These are phyloP conservation scores for Ascoidea asiatica DNA, from an alignment of 805 yeast genomes.

Conservation along the genomic window DNA sequence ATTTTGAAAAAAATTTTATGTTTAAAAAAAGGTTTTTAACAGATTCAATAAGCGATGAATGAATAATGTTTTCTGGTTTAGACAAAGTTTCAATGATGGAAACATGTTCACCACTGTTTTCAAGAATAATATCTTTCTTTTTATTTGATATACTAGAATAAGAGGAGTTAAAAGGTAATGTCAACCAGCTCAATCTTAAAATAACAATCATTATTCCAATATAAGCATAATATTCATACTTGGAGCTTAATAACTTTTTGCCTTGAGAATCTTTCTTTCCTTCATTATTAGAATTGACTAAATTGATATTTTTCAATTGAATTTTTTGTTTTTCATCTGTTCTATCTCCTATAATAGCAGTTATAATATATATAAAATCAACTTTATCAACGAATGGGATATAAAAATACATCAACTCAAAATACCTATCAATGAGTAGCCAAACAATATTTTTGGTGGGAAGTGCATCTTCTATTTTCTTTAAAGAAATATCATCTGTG, in stretches of 20 bases:
- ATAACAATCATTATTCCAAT: slow-evolving; percentile 39
- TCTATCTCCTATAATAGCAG: slow-evolving; percentile 28
- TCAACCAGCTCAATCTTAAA: slow-evolving; percentile 40
- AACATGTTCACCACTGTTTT: too few relatives aligned
- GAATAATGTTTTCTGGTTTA: slow-evolving; percentile 26
- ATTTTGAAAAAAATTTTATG: slow-evolving; percentile 27
- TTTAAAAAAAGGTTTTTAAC: slow-evolving; percentile 30
- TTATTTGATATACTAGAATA: slow-evolving; percentile 2
- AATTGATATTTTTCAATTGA: slow-evolving; percentile 17
- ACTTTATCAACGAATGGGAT: slow-evolving; percentile 56
- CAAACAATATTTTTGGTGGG: slow-evolving; percentile 45
- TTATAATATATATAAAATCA: slow-evolving; percentile 28
- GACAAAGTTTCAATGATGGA: slow-evolving; percentile 16
- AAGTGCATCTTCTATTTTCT: slow-evolving; percentile 25
- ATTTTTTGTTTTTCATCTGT: slow-evolving; percentile 17
- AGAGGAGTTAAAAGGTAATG: slow-evolving; percentile 25
- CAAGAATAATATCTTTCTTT: slow-evolving; percentile 10
- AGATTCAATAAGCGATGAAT: slow-evolving; percentile 28
- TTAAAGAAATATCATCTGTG: too few relatives aligned
- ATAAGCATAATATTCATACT: slow-evolving; percentile 30
- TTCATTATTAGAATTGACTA: slow-evolving; percentile 14
- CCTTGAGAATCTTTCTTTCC: slow-evolving; percentile 17
- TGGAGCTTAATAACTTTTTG: slow-evolving; percentile 15
- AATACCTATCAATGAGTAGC: slow-evolving; percentile 44
- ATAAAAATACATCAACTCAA: slow-evolving; percentile 44